phyloP scores from a whole-genome alignment of 352 stramenopile species.

The Phytopythium mirpurense region DNA sequence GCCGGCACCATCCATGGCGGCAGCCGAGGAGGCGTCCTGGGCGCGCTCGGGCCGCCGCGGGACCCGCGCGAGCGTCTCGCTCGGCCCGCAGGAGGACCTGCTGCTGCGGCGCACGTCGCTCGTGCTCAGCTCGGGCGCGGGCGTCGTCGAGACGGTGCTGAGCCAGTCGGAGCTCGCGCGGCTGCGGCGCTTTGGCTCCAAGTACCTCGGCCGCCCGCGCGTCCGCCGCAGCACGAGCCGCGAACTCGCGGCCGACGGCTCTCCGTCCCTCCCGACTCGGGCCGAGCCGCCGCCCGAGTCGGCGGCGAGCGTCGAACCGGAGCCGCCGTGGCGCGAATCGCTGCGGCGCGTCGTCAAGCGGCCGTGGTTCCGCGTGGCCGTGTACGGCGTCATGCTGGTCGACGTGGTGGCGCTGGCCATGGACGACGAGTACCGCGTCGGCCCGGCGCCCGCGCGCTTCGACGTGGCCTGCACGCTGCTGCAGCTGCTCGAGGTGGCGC shows the following conservation, averaged over 20 bases:
- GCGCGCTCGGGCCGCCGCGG: neutral
- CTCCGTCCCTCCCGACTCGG: no score
- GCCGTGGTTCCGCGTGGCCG: constrained; percentile 29
- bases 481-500: constrained; percentile 44
- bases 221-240: neutral
- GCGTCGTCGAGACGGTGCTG: constrained; percentile 29
- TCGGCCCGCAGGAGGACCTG: constrained; percentile 37
- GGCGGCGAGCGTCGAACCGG: no score
- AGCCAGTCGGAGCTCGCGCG: constrained; percentile 33
- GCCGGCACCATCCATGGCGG: no score
- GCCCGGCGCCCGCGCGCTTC: constrained; percentile 20
- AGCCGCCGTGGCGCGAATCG: constrained; percentile 17
- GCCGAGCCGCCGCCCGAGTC: no score
- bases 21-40: no score
- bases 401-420: constrained; percentile 57
- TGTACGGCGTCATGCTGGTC: constrained; percentile 40
- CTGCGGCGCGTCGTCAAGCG: constrained; percentile 38
- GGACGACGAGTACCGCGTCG: constrained; percentile 40
- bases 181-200: constrained; percentile 35
- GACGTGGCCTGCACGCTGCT: constrained; percentile 62
- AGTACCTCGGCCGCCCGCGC: constrained; percentile 29
- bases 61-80: neutral
- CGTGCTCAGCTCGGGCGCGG: constrained; percentile 35
- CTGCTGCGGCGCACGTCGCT: constrained; percentile 45
- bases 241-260: no score